Evolutionary conservation across 1,139 yeast species (phyloP).

Genomic region (Suhomyces terraborum): DNA sequence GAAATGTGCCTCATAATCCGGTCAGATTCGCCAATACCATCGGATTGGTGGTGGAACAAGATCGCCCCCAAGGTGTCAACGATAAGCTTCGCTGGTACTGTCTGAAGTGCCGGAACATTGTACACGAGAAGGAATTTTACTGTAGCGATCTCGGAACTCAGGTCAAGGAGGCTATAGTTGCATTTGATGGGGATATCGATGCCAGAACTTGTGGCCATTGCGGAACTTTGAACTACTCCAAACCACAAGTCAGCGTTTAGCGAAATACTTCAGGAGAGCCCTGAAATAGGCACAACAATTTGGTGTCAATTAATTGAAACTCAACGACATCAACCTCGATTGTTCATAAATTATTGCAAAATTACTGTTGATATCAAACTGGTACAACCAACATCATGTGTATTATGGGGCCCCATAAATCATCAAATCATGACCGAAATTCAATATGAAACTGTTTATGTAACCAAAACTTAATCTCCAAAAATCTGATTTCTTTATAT

Average conservation of each 20-base stretch:
- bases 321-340: too few species aligned
- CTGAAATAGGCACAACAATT: too few species aligned
- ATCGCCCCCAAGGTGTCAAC: slow-evolving; percentile 68
- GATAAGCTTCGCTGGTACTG: slow-evolving; percentile 91
- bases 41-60: slow-evolving; percentile 94
- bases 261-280: too few species aligned
- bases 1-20: slow-evolving; percentile 87
- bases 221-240: slow-evolving; percentile 67
- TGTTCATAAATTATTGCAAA: too few species aligned
- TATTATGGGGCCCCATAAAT: too few species aligned
- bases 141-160: slow-evolving; percentile 87
- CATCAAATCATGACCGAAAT: too few species aligned
- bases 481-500: too few species aligned
- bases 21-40: slow-evolving; percentile 83
- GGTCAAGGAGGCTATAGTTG: slow-evolving; percentile 77
- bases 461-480: too few species aligned
- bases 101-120: slow-evolving; percentile 59
- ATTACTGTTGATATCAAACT: too few species aligned
- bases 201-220: slow-evolving; percentile 76
- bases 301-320: too few species aligned
- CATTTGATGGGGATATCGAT: slow-evolving; percentile 62
- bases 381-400: too few species aligned
- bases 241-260: slow-evolving; percentile 48
- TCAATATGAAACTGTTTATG: too few species aligned
- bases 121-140: slow-evolving; percentile 71